Evolutionary conservation across 1,284 basidiomycete genomes (phyloP).

Genomic region (Fomitopsis betulina): DNA sequence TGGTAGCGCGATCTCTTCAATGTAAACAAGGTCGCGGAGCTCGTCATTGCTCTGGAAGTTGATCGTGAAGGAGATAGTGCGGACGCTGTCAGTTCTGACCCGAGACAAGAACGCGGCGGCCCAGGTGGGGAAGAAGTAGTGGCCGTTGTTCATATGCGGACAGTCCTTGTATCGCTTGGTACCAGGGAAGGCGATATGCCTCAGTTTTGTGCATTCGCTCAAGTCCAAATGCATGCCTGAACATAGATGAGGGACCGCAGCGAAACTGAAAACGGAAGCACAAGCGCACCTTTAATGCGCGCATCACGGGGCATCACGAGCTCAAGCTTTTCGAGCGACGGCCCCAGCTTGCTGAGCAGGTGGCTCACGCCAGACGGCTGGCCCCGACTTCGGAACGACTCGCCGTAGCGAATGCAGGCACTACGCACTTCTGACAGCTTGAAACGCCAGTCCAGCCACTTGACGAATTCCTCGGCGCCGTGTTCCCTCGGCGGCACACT

Average conservation of each 20-base stretch:
- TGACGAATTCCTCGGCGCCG: not conserved
- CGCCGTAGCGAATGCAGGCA: not conserved
- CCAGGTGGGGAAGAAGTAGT: not conserved
- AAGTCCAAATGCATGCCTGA: not conserved
- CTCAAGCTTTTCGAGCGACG: not conserved
- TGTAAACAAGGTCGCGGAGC: not conserved
- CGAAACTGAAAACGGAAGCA: not conserved
- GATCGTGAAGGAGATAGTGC: not conserved
- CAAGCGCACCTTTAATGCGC: not conserved
- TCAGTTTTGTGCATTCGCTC: not conserved
- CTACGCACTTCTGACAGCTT: not conserved
- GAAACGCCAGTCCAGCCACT: not conserved
- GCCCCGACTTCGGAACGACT: not conserved
- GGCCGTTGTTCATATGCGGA: not conserved
- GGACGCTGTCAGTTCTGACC: not conserved
- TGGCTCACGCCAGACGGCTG: not conserved
- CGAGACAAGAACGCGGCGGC: not conserved
- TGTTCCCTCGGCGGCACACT: not conserved
- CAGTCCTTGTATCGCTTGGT: not conserved
- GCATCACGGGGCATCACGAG: not conserved
- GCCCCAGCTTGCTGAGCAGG: not conserved
- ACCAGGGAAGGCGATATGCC: not conserved
- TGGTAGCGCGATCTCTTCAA: constrained; percentile 2
- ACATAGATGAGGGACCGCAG: not conserved
- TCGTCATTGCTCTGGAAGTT: not conserved